phyloP scores from a whole-genome alignment of 1,139 yeast species.

The Suhomyces ambrosiae region DNA sequence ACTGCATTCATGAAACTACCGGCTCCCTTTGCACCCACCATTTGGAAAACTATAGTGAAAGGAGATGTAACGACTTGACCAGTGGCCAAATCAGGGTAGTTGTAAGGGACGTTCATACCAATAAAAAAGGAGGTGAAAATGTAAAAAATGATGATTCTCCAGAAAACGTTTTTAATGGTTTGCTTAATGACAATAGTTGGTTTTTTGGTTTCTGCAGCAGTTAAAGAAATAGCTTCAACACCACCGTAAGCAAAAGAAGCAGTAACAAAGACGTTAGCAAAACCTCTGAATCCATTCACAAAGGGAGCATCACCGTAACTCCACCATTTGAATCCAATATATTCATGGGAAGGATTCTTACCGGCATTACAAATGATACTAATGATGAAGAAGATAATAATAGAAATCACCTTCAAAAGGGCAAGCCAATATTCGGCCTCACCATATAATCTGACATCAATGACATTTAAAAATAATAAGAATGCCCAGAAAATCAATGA shows the following conservation, averaged over 20 bases:
- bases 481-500: slow-evolving; percentile 62
- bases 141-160: slow-evolving; percentile 46
- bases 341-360: slow-evolving; percentile 31
- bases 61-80: slow-evolving; percentile 59
- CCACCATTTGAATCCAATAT: slow-evolving; percentile 45
- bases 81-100: slow-evolving; percentile 41
- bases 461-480: slow-evolving; percentile 51
- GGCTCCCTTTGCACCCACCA: slow-evolving; percentile 48
- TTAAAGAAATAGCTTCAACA: slow-evolving; percentile 62
- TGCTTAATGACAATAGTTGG: slow-evolving; percentile 61
- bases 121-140: slow-evolving; percentile 46
- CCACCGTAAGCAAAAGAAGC: slow-evolving; percentile 74
- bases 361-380: slow-evolving; percentile 40
- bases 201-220: slow-evolving; percentile 67
- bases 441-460: slow-evolving; percentile 54
- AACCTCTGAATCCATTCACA: slow-evolving; percentile 44
- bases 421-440: slow-evolving; percentile 47
- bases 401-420: slow-evolving; percentile 40
- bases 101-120: slow-evolving; percentile 47
- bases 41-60: slow-evolving; percentile 63
- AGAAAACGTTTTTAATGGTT: slow-evolving; percentile 60
- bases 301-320: slow-evolving; percentile 43
- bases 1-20: slow-evolving; percentile 50
- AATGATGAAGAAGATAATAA: slow-evolving; percentile 42
- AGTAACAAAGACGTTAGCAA: slow-evolving; percentile 44